A percentile compares a stretch with the other conserved stretches of the same genome.
These are phyloP conservation scores for Solidago caesia DNA, from an alignment of 129 eudicot species.

Conservation along the genomic window DNA sequence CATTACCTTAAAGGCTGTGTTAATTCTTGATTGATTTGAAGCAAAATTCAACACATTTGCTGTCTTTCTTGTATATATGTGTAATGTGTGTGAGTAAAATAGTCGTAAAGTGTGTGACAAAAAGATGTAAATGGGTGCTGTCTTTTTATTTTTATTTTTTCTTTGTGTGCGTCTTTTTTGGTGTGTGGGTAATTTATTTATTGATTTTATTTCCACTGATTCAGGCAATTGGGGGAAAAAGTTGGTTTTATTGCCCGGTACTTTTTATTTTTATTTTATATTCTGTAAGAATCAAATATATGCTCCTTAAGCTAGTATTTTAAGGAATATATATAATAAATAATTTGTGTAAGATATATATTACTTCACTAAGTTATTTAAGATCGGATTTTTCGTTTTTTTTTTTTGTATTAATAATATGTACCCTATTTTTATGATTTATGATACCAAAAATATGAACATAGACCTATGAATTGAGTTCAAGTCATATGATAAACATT, in stretches of 20 bases:
- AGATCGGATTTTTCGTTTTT: not conserved
- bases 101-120: conserved; percentile 21
- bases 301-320: not conserved
- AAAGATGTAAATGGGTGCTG: conserved; percentile 21
- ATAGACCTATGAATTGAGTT: no score
- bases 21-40: not conserved
- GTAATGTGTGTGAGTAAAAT: conserved; percentile 9
- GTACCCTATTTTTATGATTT: no score
- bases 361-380: not conserved
- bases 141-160: conserved; percentile 3
- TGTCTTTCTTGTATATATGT: not conserved
- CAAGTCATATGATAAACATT: no score
- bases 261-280: not conserved
- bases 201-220: conserved; percentile 12
- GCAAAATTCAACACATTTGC: conserved; percentile 23
- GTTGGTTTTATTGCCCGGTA: conserved; percentile 11
- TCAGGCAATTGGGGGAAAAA: conserved; percentile 24
- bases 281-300: no score
- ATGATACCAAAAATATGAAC: no score
- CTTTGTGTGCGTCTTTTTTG: not conserved
- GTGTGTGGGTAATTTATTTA: not conserved
- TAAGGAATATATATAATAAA: not conserved
- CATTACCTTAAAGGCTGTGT: conserved; percentile 18
- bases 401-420: not conserved
- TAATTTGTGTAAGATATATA: not conserved